A percentile compares a stretch with the other conserved stretches of the same genome.
Conservation (phyloP, 75 land plant species). For the Pinus albicaulis region DNA sequence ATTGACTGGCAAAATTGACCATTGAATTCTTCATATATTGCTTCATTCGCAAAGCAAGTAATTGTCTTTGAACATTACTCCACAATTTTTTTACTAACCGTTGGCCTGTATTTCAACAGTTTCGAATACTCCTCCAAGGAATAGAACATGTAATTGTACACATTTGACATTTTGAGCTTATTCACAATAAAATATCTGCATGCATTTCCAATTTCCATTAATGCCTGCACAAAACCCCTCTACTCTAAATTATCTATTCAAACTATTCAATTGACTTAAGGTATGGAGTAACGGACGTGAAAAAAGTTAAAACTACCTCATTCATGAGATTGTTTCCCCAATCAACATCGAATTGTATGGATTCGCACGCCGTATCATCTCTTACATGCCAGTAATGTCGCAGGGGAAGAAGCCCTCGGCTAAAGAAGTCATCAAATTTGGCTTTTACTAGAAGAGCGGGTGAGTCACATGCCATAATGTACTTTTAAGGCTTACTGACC, state of each 20-base stretch:
- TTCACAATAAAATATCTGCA: constrained; percentile 18
- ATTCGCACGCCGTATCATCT: background rate
- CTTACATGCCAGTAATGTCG: constrained; percentile 14
- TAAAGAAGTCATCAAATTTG: constrained; percentile 20
- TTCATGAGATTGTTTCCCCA: constrained; percentile 20
- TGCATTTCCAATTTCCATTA: constrained; percentile 18
- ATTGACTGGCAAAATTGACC: background rate
- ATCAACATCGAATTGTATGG: constrained; percentile 12
- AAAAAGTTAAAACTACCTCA: constrained; percentile 14
- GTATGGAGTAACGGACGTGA: background rate
- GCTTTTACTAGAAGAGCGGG: constrained; percentile 10
- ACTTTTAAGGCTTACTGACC: constrained; percentile 30
- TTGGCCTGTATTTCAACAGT: constrained; percentile 23
- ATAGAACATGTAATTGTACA: constrained; percentile 50
- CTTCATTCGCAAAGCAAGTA: constrained; percentile 4
- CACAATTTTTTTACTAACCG: background rate
- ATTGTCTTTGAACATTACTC: constrained; percentile 14
- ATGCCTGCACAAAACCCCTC: constrained; percentile 11
- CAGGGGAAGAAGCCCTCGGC: constrained; percentile 10
- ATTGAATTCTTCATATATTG: constrained; percentile 16
- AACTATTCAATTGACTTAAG: background rate
- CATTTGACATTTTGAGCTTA: constrained; percentile 27
- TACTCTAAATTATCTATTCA: background rate
- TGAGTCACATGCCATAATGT: constrained; percentile 26
- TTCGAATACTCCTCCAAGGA: constrained; percentile 25